These are phyloP conservation scores for Aspergillus pseudoterreus DNA, from an alignment of 2,329 filamentous ascomycete genomes.

Conservation along the genomic window DNA sequence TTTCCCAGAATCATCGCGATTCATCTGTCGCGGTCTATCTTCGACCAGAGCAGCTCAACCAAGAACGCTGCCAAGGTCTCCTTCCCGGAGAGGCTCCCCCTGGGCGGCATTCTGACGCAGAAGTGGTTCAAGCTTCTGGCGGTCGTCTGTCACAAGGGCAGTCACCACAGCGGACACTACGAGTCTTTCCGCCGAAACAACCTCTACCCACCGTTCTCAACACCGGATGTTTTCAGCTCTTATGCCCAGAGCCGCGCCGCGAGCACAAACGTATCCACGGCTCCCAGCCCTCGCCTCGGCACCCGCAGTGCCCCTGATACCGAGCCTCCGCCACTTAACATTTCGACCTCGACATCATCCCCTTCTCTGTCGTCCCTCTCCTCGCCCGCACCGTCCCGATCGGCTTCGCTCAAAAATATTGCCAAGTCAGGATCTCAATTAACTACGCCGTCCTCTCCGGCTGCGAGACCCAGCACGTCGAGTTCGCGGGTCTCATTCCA, in stretches of 20 bases:
- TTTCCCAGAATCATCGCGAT: constrained; percentile 90
- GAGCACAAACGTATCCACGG: constrained; percentile 48
- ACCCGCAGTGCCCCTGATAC: constrained; percentile 30
- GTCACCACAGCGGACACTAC: constrained; percentile 94
- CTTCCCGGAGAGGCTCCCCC: constrained; percentile 80
- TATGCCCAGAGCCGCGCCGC: constrained; percentile 63
- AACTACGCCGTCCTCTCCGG: constrained; percentile 13
- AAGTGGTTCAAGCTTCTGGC: constrained; percentile 80
- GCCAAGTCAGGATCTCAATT: constrained; percentile 13
- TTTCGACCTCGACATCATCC: constrained; percentile 32
- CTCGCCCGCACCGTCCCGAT: constrained; percentile 13
- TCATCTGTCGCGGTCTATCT: constrained; percentile 90
- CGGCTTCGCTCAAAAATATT: constrained; percentile 12
- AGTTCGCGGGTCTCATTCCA: constrained; percentile 33
- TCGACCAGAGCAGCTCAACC: constrained; percentile 71
- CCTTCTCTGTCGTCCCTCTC: constrained; percentile 31
- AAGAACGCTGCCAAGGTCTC: constrained; percentile 94
- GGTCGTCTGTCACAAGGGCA: constrained; percentile 90
- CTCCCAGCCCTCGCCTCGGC: constrained; percentile 36
- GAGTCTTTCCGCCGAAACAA: constrained; percentile 91
- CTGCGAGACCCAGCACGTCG: constrained; percentile 25
- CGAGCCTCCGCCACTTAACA: constrained; percentile 26
- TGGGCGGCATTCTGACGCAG: constrained; percentile 75
- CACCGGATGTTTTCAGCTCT: constrained; percentile 71
- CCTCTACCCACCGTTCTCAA: constrained; percentile 73